These are phyloP conservation scores for Protoeuglena noctilucae DNA, from an alignment of 139 green algal genomes.

Conservation along the genomic window DNA sequence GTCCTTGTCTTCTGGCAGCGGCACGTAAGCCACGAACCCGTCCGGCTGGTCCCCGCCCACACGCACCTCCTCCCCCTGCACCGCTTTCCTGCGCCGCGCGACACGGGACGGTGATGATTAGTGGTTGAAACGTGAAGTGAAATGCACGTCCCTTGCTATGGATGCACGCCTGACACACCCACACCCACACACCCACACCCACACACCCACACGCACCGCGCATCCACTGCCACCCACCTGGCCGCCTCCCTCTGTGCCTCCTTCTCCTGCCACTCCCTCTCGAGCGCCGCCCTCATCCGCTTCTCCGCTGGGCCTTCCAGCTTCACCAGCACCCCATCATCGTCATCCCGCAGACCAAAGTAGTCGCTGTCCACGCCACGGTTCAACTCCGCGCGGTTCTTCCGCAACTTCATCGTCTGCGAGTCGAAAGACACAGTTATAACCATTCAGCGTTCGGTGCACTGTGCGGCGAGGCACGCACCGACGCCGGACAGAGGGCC, in stretches of 20 bases:
- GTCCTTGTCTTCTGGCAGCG: slow-evolving; percentile 74
- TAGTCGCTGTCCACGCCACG: slow-evolving; percentile 86
- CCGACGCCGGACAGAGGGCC: no score
- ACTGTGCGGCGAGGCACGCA: no score
- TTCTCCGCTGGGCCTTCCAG: slow-evolving; percentile 58
- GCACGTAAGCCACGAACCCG: slow-evolving; percentile 77
- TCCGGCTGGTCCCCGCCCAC: background rate
- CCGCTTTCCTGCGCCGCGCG: slow-evolving; percentile 10
- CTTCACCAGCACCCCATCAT: slow-evolving; percentile 70
- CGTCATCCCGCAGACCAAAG: slow-evolving; percentile 91
- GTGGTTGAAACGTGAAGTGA: background rate
- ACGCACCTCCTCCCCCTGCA: background rate
- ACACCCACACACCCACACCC: slow-evolving; percentile 2
- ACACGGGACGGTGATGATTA: no score
- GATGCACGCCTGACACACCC: no score
- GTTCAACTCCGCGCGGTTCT: slow-evolving; percentile 68
- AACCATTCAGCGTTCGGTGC: no score
- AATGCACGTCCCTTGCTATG: background rate
- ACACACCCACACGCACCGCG: slow-evolving; percentile 4
- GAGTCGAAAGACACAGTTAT: no score
- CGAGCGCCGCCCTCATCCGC: slow-evolving; percentile 45
- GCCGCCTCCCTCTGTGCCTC: slow-evolving; percentile 7
- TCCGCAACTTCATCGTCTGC: slow-evolving; percentile 15
- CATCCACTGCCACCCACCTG: slow-evolving; percentile 1
- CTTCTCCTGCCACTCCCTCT: slow-evolving; percentile 28